Evolutionary conservation across 768 basidiomycete species (phyloP), one percentile per base, ranked within the genome.

Genomic region (Suillus spraguei): DNA sequence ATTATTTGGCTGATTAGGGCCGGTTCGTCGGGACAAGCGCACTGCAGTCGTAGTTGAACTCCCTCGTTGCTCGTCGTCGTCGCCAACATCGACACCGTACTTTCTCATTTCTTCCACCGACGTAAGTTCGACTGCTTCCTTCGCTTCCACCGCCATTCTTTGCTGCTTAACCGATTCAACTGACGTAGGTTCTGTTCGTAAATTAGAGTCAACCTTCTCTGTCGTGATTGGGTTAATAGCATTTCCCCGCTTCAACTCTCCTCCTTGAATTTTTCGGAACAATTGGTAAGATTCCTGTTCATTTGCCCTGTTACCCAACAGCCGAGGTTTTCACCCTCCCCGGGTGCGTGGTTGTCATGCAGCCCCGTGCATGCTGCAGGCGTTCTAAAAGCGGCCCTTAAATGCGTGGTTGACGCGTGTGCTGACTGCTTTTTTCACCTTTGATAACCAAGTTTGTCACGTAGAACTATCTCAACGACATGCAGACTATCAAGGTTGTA

Each of bases 401-500:
- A 71, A 71, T 65, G 56, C 64, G 63, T 66, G n/a, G 13, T 22
- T 38, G 44, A 38, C 41, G 59, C 59, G 66, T 64, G 68, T 65
- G 64, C 53, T 69, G 28, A 41, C 36, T 33, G 61, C 36, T 60
- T 59, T 24, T 59, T 61, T 55, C 39, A 33, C 32, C 13, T 52
- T 52, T 55, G 36, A 49, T 47, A 65, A 64, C 63, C 63, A 64
- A 67, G 63, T 62, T 60, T 61, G 42, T 60, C 63, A 67, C 69
- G 53, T 67, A 63, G 64, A 64, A 67, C 66, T 46, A 60, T 56
- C 55, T 65, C 65, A 64, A 67, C 63, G 50, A 67, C 66, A 97
- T 97, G 95, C 95, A 97, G 76, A 97, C 95, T 61, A 97, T 97
- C 77, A 97, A 97, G 81, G 96, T 95, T 79, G 95, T 97, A 74